These are phyloP conservation scores for Coemansia sp. DNA, from an alignment of 192 early-diverging fungal species.

Conservation along the genomic window DNA sequence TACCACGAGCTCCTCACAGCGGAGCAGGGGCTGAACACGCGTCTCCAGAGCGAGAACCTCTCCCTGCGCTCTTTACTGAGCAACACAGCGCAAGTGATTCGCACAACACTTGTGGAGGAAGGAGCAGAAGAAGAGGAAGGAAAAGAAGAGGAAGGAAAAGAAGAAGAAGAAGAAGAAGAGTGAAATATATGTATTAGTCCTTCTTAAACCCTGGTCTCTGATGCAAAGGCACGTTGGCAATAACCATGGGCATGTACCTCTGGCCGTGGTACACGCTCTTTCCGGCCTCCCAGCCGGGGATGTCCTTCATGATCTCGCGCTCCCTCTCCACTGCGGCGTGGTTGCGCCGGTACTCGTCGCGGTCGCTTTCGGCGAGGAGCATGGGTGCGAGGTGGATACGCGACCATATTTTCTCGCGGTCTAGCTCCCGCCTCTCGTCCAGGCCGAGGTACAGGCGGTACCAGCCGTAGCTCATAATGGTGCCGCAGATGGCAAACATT, in stretches of 20 bases:
- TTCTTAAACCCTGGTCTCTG: constrained; percentile 41
- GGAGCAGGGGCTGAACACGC: constrained; percentile 29
- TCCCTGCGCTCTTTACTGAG: constrained; percentile 24
- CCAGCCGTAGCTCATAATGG: constrained; percentile 80
- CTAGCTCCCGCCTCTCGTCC: constrained; percentile 67
- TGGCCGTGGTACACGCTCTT: constrained; percentile 91
- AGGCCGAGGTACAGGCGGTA: constrained; percentile 57
- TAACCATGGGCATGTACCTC: constrained; percentile 61
- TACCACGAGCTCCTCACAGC: constrained; percentile 35
- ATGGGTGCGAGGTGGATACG: constrained; percentile 89
- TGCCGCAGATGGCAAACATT: constrained; percentile 71
- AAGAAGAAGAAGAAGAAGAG: neutral
- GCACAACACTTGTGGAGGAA: constrained; percentile 18
- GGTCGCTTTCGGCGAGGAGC: constrained; percentile 90
- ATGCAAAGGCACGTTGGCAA: constrained; percentile 49
- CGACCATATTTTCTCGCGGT: constrained; percentile 90
- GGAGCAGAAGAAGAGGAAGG: too few species aligned
- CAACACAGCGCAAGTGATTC: constrained; percentile 22
- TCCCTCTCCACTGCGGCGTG: constrained; percentile 71
- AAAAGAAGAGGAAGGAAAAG: too few species aligned
- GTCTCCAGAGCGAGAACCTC: constrained; percentile 31
- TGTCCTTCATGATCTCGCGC: constrained; percentile 83
- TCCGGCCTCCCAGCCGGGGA: constrained; percentile 71
- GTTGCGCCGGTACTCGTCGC: constrained; percentile 83
- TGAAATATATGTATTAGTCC: constrained; percentile 6